phyloP scores from a whole-genome alignment of 2,329 filamentous ascomycete genomes.

The Nemania serpens region DNA sequence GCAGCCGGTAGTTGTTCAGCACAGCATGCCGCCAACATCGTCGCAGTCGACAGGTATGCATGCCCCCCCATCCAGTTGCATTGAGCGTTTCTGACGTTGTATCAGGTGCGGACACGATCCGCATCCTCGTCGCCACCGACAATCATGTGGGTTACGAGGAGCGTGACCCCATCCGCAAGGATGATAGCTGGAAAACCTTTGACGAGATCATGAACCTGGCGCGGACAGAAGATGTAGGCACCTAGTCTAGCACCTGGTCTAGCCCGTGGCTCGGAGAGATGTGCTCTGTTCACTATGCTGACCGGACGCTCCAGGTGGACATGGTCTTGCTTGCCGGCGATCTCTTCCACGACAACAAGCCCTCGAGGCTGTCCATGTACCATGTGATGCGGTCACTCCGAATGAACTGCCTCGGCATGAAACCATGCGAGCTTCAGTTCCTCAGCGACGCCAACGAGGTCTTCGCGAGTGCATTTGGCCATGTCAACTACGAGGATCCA shows the following conservation, averaged over 20 bases:
- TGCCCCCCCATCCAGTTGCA: neutral
- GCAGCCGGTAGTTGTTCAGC: too few relatives aligned
- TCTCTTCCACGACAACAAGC: conserved; percentile 97
- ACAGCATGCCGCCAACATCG: conserved; percentile 30
- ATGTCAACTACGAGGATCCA: conserved; percentile 97
- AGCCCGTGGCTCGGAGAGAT: neutral
- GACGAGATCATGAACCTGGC: conserved; percentile 93
- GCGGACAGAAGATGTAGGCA: conserved; percentile 74
- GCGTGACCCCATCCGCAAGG: conserved; percentile 88
- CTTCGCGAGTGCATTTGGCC: conserved; percentile 85
- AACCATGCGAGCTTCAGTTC: conserved; percentile 93
- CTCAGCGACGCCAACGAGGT: conserved; percentile 90
- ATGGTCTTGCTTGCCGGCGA: conserved; percentile 96
- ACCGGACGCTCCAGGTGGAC: conserved; percentile 66
- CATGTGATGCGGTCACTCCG: conserved; percentile 95
- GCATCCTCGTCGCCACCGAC: conserved; percentile 91
- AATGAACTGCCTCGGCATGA: conserved; percentile 92
- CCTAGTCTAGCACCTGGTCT: too few relatives aligned
- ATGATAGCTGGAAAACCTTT: conserved; percentile 96
- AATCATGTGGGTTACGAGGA: conserved; percentile 98
- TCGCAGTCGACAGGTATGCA: conserved; percentile 35
- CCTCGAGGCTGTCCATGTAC: conserved; percentile 92
- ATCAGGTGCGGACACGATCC: conserved; percentile 78
- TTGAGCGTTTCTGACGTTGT: conserved; percentile 4
- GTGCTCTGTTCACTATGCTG: conserved; percentile 8